Evolutionary conservation across 768 basidiomycete genomes (phyloP).

Genomic region (Tulasnella sp.): DNA sequence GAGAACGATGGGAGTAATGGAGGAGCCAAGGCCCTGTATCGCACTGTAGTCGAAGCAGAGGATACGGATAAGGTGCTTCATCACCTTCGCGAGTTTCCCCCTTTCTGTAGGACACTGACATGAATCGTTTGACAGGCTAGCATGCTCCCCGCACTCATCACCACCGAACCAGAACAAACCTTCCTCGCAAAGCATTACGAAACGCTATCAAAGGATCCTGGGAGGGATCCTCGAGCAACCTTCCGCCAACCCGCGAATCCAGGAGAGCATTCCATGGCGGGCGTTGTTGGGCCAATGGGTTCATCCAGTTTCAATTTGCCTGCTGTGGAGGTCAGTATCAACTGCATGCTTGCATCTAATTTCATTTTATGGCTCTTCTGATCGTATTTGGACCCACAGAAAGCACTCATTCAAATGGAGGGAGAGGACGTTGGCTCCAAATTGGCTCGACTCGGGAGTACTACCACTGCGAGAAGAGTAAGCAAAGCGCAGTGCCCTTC

Average conservation of each 20-base stretch:
- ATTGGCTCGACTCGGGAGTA: conserved; percentile 20
- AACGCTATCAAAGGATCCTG: conserved; percentile 80
- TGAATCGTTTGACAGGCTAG: conserved; percentile 39
- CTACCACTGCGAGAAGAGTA: conserved; percentile 24
- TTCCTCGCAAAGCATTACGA: conserved; percentile 91
- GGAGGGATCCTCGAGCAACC: conserved; percentile 79
- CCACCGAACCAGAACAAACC: conserved; percentile 76
- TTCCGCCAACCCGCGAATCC: conserved; percentile 56
- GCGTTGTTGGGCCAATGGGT: conserved; percentile 89
- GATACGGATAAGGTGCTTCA: conserved; percentile 59
- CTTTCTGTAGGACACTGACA: not conserved
- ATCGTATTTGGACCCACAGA: conserved; percentile 25
- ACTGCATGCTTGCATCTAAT: not conserved
- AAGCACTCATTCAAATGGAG: conserved; percentile 84
- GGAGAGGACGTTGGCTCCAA: conserved; percentile 34
- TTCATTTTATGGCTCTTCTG: not conserved
- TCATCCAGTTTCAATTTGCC: conserved; percentile 80
- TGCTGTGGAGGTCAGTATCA: conserved; percentile 49
- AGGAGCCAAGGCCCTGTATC: conserved; percentile 62
- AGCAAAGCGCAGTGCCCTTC: not conserved
- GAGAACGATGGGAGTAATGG: conserved; percentile 33
- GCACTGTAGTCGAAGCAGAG: conserved; percentile 58
- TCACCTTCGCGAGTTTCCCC: not conserved
- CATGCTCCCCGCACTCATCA: conserved; percentile 67
- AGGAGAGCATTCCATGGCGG: conserved; percentile 40